Conservation (phyloP, 1,284 basidiomycete genomes). For the Rugosomyces carneus region DNA sequence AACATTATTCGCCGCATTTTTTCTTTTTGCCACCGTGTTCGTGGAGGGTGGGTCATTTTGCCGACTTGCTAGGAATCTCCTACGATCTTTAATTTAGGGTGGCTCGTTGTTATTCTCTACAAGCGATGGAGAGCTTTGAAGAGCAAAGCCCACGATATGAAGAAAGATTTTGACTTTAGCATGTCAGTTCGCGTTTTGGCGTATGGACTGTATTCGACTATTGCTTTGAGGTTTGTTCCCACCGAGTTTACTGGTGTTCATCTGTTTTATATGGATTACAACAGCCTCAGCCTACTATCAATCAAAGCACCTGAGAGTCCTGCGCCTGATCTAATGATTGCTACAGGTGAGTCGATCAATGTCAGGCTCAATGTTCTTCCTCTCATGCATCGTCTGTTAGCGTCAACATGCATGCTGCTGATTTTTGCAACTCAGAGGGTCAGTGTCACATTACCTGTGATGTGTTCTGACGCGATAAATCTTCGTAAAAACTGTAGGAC, state of each 20-base stretch:
- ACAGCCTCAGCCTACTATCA: conserved; percentile 38
- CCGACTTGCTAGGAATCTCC: neutral
- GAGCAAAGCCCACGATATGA: conserved; percentile 19
- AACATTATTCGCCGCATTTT: conserved; percentile 30
- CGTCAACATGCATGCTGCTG: conserved; percentile 34
- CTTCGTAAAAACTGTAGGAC: conserved; percentile 24
- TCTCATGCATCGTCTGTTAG: conserved; percentile 18
- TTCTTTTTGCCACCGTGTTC: conserved; percentile 24
- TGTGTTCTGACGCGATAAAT: neutral
- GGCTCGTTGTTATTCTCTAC: conserved; percentile 35
- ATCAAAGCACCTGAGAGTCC: conserved; percentile 37
- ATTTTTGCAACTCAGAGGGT: conserved; percentile 42
- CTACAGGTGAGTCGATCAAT: conserved; percentile 29
- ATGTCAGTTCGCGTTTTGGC: conserved; percentile 36
- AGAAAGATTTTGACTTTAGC: conserved; percentile 32
- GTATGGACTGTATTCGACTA: conserved; percentile 36
- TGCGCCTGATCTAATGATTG: conserved; percentile 38
- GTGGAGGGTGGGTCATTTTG: conserved; percentile 8
- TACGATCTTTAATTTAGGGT: conserved; percentile 15
- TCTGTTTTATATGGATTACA: neutral
- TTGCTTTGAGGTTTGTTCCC: conserved; percentile 33
- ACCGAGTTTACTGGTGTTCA: neutral
- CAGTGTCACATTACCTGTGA: conserved; percentile 13
- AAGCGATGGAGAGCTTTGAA: conserved; percentile 27
- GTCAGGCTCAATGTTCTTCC: neutral